These are phyloP conservation scores for Kwoniella pini DNA, from an alignment of 768 basidiomycete genomes.

Conservation along the genomic window DNA sequence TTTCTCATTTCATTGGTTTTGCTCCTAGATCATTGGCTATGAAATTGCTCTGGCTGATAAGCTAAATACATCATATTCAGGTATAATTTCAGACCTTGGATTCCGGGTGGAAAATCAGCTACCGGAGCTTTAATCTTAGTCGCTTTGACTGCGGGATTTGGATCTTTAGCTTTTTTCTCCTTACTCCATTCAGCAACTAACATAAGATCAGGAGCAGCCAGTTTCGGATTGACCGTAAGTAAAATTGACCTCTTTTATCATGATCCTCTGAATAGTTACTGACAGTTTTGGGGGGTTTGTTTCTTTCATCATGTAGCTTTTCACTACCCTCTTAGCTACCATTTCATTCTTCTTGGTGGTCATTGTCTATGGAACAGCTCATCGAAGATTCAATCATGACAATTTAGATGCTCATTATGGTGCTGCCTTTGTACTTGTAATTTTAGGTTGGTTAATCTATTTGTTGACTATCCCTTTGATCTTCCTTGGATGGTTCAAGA, in stretches of 20 bases:
- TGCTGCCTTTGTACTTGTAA: constrained; percentile 41
- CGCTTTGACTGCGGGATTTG: constrained; percentile 46
- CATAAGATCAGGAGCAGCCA: constrained; percentile 23
- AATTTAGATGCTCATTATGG: constrained; percentile 38
- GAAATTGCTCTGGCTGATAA: constrained; percentile 3
- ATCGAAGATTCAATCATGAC: constrained; percentile 33
- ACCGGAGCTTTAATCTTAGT: constrained; percentile 47
- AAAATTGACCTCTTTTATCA: neutral
- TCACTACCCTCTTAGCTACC: constrained; percentile 39
- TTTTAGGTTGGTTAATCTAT: constrained; percentile 43
- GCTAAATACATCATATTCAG: constrained; percentile 4
- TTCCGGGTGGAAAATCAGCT: constrained; percentile 24
- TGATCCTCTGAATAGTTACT: too few species aligned
- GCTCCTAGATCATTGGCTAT: neutral
- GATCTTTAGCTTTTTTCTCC: constrained; percentile 36
- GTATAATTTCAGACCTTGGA: constrained; percentile 36
- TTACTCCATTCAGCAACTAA: constrained; percentile 28
- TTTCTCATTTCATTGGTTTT: too few species aligned
- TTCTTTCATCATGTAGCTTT: neutral
- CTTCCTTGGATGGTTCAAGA: constrained; percentile 41
- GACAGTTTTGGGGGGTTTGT: too few species aligned
- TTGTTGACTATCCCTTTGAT: constrained; percentile 36
- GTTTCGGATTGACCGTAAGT: constrained; percentile 45
- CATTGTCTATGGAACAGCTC: constrained; percentile 39
- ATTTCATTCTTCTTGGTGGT: constrained; percentile 47